These are phyloP conservation scores for Aspergillus melleus DNA, from an alignment of 2,329 filamentous ascomycete species.

Conservation along the genomic window DNA sequence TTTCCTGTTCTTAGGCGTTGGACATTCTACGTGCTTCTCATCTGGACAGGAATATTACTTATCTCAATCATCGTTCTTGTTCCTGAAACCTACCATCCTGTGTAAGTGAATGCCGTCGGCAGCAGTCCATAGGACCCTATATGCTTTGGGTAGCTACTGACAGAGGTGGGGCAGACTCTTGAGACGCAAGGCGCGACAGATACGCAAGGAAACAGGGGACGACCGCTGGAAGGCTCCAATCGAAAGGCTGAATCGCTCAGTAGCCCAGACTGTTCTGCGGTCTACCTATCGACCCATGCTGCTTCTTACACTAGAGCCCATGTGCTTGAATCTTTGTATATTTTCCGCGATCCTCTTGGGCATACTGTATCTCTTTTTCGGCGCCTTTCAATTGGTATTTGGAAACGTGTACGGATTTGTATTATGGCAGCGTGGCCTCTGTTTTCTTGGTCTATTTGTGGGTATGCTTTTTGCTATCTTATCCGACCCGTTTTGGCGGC, in stretches of 20 bases:
- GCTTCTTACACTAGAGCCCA: constrained; percentile 77
- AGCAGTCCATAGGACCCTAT: neutral
- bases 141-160: constrained; percentile 44
- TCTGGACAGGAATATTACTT: constrained; percentile 71
- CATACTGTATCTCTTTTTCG: constrained; percentile 87
- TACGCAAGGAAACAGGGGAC: constrained; percentile 77
- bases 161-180: constrained; percentile 51
- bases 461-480: constrained; percentile 48
- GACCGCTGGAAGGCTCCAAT: constrained; percentile 73
- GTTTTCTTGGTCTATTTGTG: constrained; percentile 63
- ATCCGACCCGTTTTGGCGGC: constrained; percentile 50
- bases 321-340: constrained; percentile 79
- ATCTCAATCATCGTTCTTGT: constrained; percentile 68
- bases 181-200: constrained; percentile 66
- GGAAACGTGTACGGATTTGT: constrained; percentile 71
- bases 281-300: constrained; percentile 70
- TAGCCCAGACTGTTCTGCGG: constrained; percentile 59
- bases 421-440: constrained; percentile 75
- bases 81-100: constrained; percentile 79
- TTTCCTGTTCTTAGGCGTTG: constrained; percentile 55
- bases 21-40: constrained; percentile 81
- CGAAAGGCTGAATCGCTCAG: constrained; percentile 69
- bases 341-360: constrained; percentile 84
- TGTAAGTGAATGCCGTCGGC: constrained; percentile 27
- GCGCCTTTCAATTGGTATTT: constrained; percentile 82